Percentiles rank a stretch among this genome's conserved stretches.
Evolutionary conservation across 176 grass and related monocot genomes (phyloP).

Genomic region (Phragmites australis): DNA sequence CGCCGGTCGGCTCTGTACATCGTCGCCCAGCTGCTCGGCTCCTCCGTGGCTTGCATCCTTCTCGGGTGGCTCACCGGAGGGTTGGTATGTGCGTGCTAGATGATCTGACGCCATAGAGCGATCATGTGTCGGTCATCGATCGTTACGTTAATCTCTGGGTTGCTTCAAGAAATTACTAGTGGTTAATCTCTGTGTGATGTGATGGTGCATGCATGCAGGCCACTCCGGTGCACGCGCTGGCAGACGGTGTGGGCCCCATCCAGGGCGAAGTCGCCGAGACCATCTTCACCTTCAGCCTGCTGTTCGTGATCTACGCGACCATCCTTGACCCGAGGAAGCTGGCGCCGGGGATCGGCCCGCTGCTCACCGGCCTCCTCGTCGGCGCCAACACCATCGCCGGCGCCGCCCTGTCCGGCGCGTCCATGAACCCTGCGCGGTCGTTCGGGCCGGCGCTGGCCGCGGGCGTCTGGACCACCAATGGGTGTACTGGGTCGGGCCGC

Average conservation of each 20-base stretch:
- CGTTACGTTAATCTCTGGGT: too few species aligned
- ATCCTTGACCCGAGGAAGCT: constrained; percentile 64
- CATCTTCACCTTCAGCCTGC: constrained; percentile 82
- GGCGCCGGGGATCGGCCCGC: constrained; percentile 55
- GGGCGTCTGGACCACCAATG: constrained; percentile 80
- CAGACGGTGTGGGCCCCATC: constrained; percentile 50
- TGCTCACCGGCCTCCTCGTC: constrained; percentile 73
- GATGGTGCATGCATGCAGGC: too few species aligned
- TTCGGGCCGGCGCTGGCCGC: constrained; percentile 72
- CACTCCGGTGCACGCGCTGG: constrained; percentile 68
- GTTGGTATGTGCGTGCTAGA: neutral
- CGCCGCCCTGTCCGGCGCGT: constrained; percentile 72
- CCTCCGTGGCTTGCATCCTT: constrained; percentile 65
- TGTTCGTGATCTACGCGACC: constrained; percentile 71
- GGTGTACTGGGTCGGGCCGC: constrained; percentile 93
- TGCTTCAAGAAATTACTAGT: too few species aligned
- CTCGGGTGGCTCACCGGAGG: constrained; percentile 80
- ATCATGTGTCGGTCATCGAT: too few species aligned
- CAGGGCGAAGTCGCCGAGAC: constrained; percentile 72
- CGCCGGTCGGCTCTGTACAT: constrained; percentile 64
- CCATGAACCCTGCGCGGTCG: constrained; percentile 89
- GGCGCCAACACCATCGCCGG: constrained; percentile 85
- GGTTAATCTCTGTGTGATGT: too few species aligned
- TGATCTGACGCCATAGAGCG: too few species aligned
- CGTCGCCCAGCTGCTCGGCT: constrained; percentile 67